Evolutionary conservation across 2,329 filamentous ascomycete species (phyloP).

Genomic region (Fusarium pseudocircinatum): DNA sequence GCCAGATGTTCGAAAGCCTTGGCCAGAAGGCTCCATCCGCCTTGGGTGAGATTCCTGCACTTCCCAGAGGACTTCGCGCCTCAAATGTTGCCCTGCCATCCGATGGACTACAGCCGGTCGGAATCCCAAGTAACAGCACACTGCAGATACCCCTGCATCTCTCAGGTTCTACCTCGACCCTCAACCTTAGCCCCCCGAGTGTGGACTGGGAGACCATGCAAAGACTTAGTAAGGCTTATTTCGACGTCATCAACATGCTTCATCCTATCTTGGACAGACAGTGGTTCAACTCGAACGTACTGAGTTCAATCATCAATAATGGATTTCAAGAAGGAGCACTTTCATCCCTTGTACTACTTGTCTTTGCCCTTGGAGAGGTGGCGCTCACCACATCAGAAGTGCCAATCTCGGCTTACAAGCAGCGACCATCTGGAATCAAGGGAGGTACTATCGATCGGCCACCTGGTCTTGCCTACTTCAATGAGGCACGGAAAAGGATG

Average conservation of each 20-base stretch:
- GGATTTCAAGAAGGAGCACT: slow-evolving; percentile 58
- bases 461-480: slow-evolving; percentile 68
- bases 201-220: slow-evolving; percentile 62
- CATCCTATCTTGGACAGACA: slow-evolving; percentile 68
- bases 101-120: slow-evolving; percentile 37
- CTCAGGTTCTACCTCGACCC: slow-evolving; percentile 14
- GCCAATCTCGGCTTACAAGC: slow-evolving; percentile 56
- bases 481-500: slow-evolving; percentile 68
- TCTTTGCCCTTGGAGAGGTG: slow-evolving; percentile 68
- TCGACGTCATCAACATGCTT: slow-evolving; percentile 67
- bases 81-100: slow-evolving; percentile 32
- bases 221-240: slow-evolving; percentile 63
- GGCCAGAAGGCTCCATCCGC: slow-evolving; percentile 37
- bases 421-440: slow-evolving; percentile 60
- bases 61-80: slow-evolving; percentile 37
- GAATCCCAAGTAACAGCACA: slow-evolving; percentile 25
- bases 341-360: slow-evolving; percentile 64
- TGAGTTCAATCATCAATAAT: slow-evolving; percentile 55
- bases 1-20: slow-evolving; percentile 39
- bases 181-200: slow-evolving; percentile 30
- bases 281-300: slow-evolving; percentile 58
- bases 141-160: slow-evolving; percentile 37
- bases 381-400: slow-evolving; percentile 61
- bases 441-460: slow-evolving; percentile 61
- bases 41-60: slow-evolving; percentile 25